phyloP scores from a whole-genome alignment of 768 basidiomycete genomes.

The Arthromyces matolae region DNA sequence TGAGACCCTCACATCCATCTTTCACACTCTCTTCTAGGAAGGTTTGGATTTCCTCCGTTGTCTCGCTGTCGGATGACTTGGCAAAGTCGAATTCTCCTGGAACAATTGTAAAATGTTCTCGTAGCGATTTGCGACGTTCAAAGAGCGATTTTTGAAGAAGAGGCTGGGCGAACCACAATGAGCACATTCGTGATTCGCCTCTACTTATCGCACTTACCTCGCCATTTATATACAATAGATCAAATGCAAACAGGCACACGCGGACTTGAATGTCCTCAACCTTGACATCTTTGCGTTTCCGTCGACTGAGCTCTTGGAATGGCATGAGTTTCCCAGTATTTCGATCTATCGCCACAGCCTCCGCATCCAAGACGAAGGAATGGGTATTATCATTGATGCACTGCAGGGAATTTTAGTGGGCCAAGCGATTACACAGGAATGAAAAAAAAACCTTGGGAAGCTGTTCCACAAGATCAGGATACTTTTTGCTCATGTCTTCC shows the following conservation, averaged over 20 bases:
- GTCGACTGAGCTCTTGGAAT: slow-evolving; percentile 92
- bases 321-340: slow-evolving; percentile 85
- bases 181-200: too few species aligned
- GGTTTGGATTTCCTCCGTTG: slow-evolving; percentile 87
- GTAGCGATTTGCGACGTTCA: slow-evolving; percentile 74
- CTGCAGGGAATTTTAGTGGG: slow-evolving; percentile 35
- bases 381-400: slow-evolving; percentile 80
- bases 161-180: slow-evolving; percentile 69
- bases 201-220: too few species aligned
- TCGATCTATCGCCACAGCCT: slow-evolving; percentile 94
- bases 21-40: slow-evolving; percentile 97
- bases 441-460: slow-evolving; percentile 70
- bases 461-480: slow-evolving; percentile 96
- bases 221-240: slow-evolving; percentile 93
- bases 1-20: slow-evolving; percentile 97
- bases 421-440: neutral
- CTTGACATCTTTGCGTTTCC: slow-evolving; percentile 97
- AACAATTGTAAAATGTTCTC: slow-evolving; percentile 76
- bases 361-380: slow-evolving; percentile 93
- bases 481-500: slow-evolving; percentile 99
- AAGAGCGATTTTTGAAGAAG: slow-evolving; percentile 72
- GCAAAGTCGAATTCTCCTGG: slow-evolving; percentile 93
- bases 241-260: slow-evolving; percentile 96
- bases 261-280: slow-evolving; percentile 96
- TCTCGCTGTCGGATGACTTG: slow-evolving; percentile 83